Percentiles rank a stretch among this genome's conserved stretches.
Evolutionary conservation across 2,329 filamentous ascomycete genomes (phyloP).

Genomic region (Salinomyces thailandicus): DNA sequence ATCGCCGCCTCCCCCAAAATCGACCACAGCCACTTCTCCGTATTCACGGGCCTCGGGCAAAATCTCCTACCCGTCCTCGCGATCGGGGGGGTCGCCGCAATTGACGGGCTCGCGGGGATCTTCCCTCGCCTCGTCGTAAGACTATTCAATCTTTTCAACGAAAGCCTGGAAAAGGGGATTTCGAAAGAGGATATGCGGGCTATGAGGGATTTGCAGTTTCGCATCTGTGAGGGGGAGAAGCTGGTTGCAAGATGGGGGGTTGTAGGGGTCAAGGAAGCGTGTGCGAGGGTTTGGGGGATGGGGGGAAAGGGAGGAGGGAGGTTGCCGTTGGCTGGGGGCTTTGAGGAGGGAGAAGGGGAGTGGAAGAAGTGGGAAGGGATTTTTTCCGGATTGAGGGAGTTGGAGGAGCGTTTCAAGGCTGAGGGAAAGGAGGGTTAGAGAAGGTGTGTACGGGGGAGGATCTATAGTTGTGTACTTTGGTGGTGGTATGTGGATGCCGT

Average conservation of each 20-base stretch:
- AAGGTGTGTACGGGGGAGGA: too few relatives aligned
- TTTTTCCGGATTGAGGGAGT: constrained; percentile 35
- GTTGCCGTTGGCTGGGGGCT: constrained; percentile 47
- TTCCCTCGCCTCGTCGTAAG: constrained; percentile 52
- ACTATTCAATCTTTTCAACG: constrained; percentile 43
- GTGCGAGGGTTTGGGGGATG: constrained; percentile 48
- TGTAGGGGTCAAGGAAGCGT: constrained; percentile 56
- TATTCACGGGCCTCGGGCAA: constrained; percentile 56
- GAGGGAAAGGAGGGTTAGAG: constrained; percentile 13
- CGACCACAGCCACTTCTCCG: constrained; percentile 48
- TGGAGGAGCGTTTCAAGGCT: constrained; percentile 30
- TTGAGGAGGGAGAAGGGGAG: constrained; percentile 47
- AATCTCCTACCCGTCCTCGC: constrained; percentile 53
- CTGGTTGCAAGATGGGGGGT: constrained; percentile 50
- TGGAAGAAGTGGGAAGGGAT: constrained; percentile 45
- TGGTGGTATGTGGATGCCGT: too few relatives aligned
- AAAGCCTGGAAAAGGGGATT: constrained; percentile 30
- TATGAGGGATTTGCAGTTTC: constrained; percentile 49
- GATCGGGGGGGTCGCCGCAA: constrained; percentile 54
- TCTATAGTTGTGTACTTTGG: too few relatives aligned
- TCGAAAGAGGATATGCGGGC: constrained; percentile 36
- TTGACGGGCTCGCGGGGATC: constrained; percentile 55
- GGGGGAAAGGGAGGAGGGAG: constrained; percentile 51
- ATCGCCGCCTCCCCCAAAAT: constrained; percentile 50
- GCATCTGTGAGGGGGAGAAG: constrained; percentile 52